Percentiles rank a stretch among this genome's conserved stretches.
phyloP scores from a whole-genome alignment of 257 asterid genomes.

The Striga asiatica region DNA sequence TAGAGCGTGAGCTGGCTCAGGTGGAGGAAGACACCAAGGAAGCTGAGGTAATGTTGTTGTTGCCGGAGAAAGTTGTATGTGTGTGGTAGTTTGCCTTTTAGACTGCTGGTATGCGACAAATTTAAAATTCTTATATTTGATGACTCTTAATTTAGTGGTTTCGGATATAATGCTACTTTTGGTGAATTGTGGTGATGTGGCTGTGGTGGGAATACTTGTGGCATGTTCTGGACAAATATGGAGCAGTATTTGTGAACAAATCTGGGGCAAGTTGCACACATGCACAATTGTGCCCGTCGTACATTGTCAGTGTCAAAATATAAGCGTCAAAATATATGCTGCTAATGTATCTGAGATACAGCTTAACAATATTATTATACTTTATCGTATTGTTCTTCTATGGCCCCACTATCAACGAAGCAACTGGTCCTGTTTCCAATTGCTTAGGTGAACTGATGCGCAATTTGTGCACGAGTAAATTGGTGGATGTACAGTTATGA shows the following conservation, averaged over 20 bases:
- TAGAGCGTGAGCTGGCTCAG: conserved; percentile 54
- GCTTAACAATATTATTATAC: background rate
- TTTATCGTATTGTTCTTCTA: background rate
- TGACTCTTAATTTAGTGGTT: background rate
- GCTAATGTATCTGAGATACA: background rate
- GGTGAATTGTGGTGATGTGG: background rate
- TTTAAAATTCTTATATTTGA: background rate
- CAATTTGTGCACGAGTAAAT: background rate
- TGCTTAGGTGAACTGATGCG: background rate
- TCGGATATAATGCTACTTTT: background rate
- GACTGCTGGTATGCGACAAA: background rate
- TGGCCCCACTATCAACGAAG: background rate
- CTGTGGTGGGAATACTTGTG: background rate
- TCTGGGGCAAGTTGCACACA: background rate
- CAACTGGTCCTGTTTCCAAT: background rate
- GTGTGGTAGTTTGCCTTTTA: background rate
- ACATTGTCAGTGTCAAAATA: background rate
- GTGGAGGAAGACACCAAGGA: conserved; percentile 52
- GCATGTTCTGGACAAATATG: background rate
- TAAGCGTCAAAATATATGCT: no score
- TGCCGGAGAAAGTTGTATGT: conserved; percentile 5
- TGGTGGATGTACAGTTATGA: background rate
- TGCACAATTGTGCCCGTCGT: background rate
- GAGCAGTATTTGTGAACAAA: background rate
- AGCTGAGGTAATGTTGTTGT: conserved; percentile 51